Percentiles rank a stretch among this genome's conserved stretches.
phyloP scores from a whole-genome alignment of 1,284 basidiomycete genomes.

The Trichosporon faecale region DNA sequence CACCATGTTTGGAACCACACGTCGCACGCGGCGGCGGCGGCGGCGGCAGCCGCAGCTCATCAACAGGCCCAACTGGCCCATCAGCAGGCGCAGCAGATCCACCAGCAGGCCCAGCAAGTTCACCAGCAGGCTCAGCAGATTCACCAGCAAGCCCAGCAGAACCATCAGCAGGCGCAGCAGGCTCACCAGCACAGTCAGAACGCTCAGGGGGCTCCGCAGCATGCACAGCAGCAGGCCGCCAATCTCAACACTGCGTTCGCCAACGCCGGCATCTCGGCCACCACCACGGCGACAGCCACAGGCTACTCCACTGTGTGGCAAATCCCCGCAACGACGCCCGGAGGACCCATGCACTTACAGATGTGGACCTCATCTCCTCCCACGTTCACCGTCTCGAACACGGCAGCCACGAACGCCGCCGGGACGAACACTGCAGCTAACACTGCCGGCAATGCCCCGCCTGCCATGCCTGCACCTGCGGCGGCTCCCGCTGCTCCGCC shows the following conservation, averaged over 20 bases:
- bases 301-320: neutral
- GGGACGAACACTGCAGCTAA: too few relatives aligned
- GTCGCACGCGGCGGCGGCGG: neutral
- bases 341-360: too few relatives aligned
- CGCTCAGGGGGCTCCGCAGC: too few relatives aligned
- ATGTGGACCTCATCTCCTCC: too few relatives aligned
- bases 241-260: neutral
- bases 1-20: neutral
- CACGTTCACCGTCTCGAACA: neutral
- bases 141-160: too few relatives aligned
- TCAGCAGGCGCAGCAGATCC: neutral
- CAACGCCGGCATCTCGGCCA: neutral
- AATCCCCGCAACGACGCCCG: neutral
- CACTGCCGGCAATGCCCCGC: too few relatives aligned
- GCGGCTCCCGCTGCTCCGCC: too few relatives aligned
- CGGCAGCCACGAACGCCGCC: too few relatives aligned
- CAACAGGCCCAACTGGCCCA: neutral
- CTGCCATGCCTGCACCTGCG: too few relatives aligned
- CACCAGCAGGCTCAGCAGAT: too few relatives aligned
- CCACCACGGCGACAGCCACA: neutral
- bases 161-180: neutral
- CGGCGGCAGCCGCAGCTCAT: neutral
- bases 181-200: too few relatives aligned
- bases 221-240: neutral
- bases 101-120: neutral